Evolutionary conservation across 1,284 basidiomycete species (phyloP).

Genomic region (Cyathus pygmaeus): DNA sequence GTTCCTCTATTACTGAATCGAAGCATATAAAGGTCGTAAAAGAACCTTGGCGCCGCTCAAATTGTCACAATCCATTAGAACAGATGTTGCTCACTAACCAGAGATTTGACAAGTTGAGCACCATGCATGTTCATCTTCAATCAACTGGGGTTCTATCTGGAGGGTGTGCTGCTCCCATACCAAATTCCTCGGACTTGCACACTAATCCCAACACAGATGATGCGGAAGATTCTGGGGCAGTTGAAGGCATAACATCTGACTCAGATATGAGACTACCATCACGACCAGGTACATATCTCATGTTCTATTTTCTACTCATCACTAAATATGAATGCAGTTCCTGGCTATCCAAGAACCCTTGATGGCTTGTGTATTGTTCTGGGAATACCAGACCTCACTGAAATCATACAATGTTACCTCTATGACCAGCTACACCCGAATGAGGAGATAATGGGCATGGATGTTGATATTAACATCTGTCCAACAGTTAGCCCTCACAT

Average conservation of each 20-base stretch:
- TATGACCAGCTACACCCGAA: conserved; percentile 25
- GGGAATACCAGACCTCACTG: conserved; percentile 14
- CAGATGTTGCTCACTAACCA: conserved; percentile 1
- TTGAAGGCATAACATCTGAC: background rate
- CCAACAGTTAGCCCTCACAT: conserved; percentile 6
- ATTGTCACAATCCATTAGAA: background rate
- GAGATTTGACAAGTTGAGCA: background rate
- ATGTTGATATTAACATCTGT: background rate
- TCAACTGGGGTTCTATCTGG: background rate
- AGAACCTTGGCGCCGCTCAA: conserved; percentile 29
- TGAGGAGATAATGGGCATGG: background rate
- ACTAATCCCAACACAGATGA: background rate
- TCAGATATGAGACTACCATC: no score
- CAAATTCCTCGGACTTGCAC: background rate
- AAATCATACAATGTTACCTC: conserved; percentile 30
- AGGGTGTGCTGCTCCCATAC: background rate
- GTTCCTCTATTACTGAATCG: conserved; percentile 31
- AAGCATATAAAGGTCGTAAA: conserved; percentile 39
- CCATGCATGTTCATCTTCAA: background rate
- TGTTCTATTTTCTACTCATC: background rate
- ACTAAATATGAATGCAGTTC: background rate
- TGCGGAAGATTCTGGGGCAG: background rate
- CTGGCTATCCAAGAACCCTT: background rate
- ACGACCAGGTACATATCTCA: no score
- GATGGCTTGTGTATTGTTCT: background rate